A percentile compares a stretch with the other conserved stretches of the same genome.
Conservation (phyloP, 768 basidiomycete species). For the Asterophora lycoperdoides region DNA sequence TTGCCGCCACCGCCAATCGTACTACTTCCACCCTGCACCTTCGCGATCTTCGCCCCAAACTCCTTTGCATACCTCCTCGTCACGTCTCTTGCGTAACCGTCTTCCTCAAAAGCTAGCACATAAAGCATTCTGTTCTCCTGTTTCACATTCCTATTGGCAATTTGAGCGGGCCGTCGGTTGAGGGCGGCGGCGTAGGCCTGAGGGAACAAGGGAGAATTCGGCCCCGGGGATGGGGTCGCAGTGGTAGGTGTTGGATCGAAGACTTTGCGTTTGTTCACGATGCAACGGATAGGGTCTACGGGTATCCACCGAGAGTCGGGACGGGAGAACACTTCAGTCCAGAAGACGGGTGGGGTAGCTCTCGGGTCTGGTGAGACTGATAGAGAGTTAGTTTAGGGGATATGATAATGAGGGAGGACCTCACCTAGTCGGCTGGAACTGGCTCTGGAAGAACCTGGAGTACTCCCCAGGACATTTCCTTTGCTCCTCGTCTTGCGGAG, state of each 20-base stretch:
- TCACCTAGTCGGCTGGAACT: conserved; percentile 21
- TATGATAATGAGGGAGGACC: conserved; percentile 5
- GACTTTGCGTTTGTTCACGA: conserved; percentile 74
- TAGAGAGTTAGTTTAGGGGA: not conserved
- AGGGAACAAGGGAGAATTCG: conserved; percentile 16
- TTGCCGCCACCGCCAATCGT: conserved; percentile 44
- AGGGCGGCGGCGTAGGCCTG: conserved; percentile 19
- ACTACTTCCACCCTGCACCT: conserved; percentile 61
- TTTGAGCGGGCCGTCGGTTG: conserved; percentile 11
- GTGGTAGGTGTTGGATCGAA: conserved; percentile 63
- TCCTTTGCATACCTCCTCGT: conserved; percentile 84
- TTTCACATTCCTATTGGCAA: too few relatives aligned
- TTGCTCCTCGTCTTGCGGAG: conserved; percentile 54
- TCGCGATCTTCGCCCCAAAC: conserved; percentile 76
- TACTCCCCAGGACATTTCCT: conserved; percentile 39
- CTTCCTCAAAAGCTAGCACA: conserved; percentile 92
- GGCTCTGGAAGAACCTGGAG: conserved; percentile 17
- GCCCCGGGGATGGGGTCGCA: conserved; percentile 12
- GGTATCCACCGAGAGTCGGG: conserved; percentile 90
- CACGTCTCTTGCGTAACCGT: conserved; percentile 87
- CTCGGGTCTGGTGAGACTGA: conserved; percentile 48
- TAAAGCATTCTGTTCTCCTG: conserved; percentile 86
- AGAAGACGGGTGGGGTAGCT: conserved; percentile 80
- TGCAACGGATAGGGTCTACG: conserved; percentile 80
- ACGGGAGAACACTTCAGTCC: conserved; percentile 96